Evolutionary conservation across 2,329 filamentous ascomycete species (phyloP).

Genomic region (Penicillium sp.): DNA sequence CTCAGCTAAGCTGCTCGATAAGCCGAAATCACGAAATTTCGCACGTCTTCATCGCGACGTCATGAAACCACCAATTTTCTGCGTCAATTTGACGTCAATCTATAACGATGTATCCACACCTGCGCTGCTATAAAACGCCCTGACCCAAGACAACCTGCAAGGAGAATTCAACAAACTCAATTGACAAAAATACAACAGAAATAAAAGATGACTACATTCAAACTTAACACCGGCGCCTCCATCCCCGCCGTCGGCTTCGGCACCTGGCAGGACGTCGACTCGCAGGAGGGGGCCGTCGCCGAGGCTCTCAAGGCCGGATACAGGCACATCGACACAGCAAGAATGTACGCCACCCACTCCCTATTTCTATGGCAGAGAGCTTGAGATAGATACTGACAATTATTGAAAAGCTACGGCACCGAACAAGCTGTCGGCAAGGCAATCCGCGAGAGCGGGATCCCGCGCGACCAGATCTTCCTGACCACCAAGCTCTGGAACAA

Average conservation of each 20-base stretch:
- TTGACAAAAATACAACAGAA: neutral
- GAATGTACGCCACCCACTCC: conserved; percentile 39
- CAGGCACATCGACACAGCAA: conserved; percentile 59
- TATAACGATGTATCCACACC: neutral
- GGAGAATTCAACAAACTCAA: neutral
- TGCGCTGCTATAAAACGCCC: conserved; percentile 1
- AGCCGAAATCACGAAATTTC: neutral
- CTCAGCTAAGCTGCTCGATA: neutral
- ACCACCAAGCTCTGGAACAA: conserved; percentile 73
- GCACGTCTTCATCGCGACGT: conserved; percentile 3
- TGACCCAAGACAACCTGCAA: neutral
- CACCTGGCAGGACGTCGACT: conserved; percentile 59
- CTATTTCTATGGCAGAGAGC: no score
- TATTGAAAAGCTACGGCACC: conserved; percentile 58
- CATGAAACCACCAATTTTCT: neutral
- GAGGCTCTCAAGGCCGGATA: conserved; percentile 58
- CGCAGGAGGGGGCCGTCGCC: conserved; percentile 55
- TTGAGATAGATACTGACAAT: neutral
- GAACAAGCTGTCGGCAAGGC: conserved; percentile 69
- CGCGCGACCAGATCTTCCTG: conserved; percentile 68
- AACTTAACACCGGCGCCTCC: conserved; percentile 53
- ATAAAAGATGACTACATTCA: conserved; percentile 42
- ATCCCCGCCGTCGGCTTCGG: conserved; percentile 58
- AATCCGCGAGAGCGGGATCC: conserved; percentile 67
- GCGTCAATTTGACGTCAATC: conserved; percentile 29